Evolutionary conservation across 345 rosid genomes (phyloP).

Genomic region (Lepidium africanum): DNA sequence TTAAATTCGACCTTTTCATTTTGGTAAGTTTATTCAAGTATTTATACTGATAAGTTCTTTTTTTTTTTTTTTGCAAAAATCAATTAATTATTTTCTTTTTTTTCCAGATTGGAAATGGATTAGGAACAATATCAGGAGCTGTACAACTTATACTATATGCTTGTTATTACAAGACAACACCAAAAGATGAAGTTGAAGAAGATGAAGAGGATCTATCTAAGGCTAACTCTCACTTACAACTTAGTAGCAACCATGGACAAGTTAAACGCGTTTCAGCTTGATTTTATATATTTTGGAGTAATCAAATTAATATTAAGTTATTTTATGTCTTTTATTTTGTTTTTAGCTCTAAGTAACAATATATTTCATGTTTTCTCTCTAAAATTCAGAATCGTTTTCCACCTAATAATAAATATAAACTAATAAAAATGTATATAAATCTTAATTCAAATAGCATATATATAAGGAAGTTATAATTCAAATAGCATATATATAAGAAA

Average conservation of each 20-base stretch:
- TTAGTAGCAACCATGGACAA: constrained; percentile 19
- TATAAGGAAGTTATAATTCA: too few relatives aligned
- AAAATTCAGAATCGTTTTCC: not conserved
- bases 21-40: constrained; percentile 26
- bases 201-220: not conserved
- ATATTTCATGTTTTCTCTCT: not conserved
- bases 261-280: constrained; percentile 19
- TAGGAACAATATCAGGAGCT: constrained; percentile 43
- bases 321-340: not conserved
- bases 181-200: constrained; percentile 23
- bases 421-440: too few relatives aligned
- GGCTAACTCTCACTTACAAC: constrained; percentile 20
- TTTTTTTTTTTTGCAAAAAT: not conserved
- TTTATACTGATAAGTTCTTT: not conserved
- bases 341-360: not conserved
- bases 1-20: constrained; percentile 39
- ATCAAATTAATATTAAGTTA: not conserved
- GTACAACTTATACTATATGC: constrained; percentile 46
- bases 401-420: not conserved
- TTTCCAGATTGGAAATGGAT: constrained; percentile 53
- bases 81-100: not conserved
- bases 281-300: not conserved
- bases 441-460: too few relatives aligned
- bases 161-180: constrained; percentile 38
- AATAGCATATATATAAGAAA: too few relatives aligned